Evolutionary conservation across 1,139 yeast species (phyloP).

Genomic region (Saccharomyces hybrid): DNA sequence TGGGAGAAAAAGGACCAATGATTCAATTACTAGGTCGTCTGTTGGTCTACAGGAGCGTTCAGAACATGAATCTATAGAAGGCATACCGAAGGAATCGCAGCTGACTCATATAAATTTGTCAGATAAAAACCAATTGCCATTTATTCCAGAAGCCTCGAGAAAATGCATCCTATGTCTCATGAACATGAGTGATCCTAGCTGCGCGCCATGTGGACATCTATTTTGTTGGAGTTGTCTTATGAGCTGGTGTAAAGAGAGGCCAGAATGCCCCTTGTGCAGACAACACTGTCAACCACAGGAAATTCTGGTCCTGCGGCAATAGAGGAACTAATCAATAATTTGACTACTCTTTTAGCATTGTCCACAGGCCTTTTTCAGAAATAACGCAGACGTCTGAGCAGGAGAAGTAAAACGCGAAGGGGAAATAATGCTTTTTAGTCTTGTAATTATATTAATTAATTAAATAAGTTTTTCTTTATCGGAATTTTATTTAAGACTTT

Average conservation of each 20-base stretch:
- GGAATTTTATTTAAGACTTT: neutral
- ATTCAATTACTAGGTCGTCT: neutral
- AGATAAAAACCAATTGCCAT: slow-evolving; percentile 52
- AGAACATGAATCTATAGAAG: slow-evolving; percentile 2
- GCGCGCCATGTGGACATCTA: slow-evolving; percentile 85
- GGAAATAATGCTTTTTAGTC: neutral
- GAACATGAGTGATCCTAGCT: slow-evolving; percentile 72
- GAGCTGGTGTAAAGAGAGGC: slow-evolving; percentile 82
- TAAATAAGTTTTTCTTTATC: slow-evolving; percentile 3
- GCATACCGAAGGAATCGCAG: slow-evolving; percentile 11
- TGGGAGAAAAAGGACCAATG: neutral
- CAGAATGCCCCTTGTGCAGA: slow-evolving; percentile 90
- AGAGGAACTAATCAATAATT: neutral
- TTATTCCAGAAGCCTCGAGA: slow-evolving; percentile 63
- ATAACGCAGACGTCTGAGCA: neutral
- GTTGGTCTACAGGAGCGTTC: neutral
- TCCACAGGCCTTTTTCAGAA: neutral
- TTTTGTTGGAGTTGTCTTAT: slow-evolving; percentile 90
- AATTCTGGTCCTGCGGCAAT: slow-evolving; percentile 53
- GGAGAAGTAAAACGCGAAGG: neutral
- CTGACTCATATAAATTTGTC: slow-evolving; percentile 42
- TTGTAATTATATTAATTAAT: slow-evolving; percentile 2
- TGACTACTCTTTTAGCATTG: neutral
- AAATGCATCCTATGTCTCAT: slow-evolving; percentile 79
- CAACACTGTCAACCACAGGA: slow-evolving; percentile 69